Conservation (phyloP, 2,329 filamentous ascomycete species). For the Fusarium lateritium region DNA sequence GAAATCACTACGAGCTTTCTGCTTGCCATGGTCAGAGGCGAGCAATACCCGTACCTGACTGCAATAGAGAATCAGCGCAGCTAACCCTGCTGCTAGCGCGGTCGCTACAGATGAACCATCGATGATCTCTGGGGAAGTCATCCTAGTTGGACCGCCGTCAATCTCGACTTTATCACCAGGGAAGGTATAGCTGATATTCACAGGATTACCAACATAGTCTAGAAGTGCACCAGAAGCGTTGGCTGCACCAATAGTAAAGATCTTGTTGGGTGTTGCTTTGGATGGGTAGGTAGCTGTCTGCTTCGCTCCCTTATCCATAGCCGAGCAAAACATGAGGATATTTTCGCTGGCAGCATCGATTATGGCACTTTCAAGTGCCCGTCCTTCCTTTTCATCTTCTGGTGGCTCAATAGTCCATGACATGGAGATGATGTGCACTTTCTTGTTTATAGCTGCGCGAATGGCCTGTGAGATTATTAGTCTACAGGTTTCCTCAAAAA, state of each 20-base stretch:
- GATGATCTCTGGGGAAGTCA: neutral
- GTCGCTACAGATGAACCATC: constrained; percentile 51
- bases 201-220: constrained; percentile 33
- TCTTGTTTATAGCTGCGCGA: constrained; percentile 47
- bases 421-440: constrained; percentile 57
- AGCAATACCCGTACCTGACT: constrained; percentile 27
- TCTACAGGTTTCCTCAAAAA: too few species aligned
- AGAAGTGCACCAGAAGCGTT: constrained; percentile 14
- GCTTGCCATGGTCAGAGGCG: constrained; percentile 29
- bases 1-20: constrained; percentile 28
- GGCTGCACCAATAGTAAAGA: constrained; percentile 51
- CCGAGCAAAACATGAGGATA: constrained; percentile 58
- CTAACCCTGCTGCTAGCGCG: constrained; percentile 51
- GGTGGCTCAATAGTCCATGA: constrained; percentile 54
- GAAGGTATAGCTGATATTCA: constrained; percentile 51
- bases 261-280: constrained; percentile 33
- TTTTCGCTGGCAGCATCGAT: constrained; percentile 41
- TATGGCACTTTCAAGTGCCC: constrained; percentile 49
- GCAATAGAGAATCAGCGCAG: constrained; percentile 52
- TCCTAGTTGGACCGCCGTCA: constrained; percentile 1
- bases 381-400: neutral
- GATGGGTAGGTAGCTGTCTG: constrained; percentile 5
- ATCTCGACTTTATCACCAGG: constrained; percentile 49
- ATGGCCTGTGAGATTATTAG: constrained; percentile 47
- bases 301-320: constrained; percentile 48